Percentiles rank a stretch among this genome's conserved stretches.
These are phyloP conservation scores for Vairimorpha apis DNA, from an alignment of 371 early-diverging fungal species.

Conservation along the genomic window DNA sequence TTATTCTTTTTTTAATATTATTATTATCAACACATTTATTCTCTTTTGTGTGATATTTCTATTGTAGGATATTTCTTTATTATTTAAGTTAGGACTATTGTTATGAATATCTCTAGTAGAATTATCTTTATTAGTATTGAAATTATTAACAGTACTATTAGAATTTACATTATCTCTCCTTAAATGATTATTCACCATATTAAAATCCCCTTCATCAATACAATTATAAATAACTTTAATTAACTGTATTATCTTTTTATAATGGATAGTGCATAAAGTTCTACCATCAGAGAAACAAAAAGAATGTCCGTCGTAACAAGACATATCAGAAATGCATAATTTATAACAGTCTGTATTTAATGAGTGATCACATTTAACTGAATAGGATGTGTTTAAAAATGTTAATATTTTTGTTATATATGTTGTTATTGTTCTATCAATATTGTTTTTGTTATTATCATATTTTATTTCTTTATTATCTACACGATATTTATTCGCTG, in stretches of 20 bases:
- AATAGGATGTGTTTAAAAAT: background rate
- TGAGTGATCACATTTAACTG: background rate
- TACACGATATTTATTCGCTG: too few species aligned
- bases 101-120: too few species aligned
- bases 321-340: background rate
- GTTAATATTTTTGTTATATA: background rate
- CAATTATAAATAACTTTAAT: background rate
- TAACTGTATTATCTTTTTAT: background rate
- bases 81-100: too few species aligned
- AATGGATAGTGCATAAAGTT: constrained; percentile 22
- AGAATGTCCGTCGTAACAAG: background rate
- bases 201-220: background rate
- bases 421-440: background rate
- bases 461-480: too few species aligned
- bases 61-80: too few species aligned
- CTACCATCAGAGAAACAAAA: constrained; percentile 14
- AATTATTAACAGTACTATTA: too few species aligned
- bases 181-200: too few species aligned
- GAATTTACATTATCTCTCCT: too few species aligned
- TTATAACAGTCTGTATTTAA: background rate
- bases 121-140: too few species aligned
- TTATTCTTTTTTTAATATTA: background rate
- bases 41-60: too few species aligned
- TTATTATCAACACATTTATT: too few species aligned
- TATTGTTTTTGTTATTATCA: background rate